phyloP scores from a whole-genome alignment of 768 basidiomycete species.

The Lactarius hatsudake region DNA sequence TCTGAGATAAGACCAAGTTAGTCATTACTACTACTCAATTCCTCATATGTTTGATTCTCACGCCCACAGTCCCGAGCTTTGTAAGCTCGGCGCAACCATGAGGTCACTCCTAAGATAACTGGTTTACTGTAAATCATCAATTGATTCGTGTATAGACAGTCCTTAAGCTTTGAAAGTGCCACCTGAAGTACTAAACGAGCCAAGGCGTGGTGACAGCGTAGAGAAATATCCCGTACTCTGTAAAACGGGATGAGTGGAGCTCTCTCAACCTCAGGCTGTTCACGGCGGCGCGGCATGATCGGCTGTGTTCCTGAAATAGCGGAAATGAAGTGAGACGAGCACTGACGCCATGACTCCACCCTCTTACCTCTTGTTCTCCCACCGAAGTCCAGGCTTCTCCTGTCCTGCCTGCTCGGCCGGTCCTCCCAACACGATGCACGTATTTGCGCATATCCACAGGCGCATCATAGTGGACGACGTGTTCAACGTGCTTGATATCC shows the following conservation, averaged over 20 bases:
- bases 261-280: slow-evolving; percentile 7
- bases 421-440: slow-evolving; percentile 94
- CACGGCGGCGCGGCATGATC: slow-evolving; percentile 12
- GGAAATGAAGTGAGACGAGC: not conserved
- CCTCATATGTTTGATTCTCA: too few species aligned
- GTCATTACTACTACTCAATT: too few species aligned
- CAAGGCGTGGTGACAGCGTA: not conserved
- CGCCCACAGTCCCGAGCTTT: too few species aligned
- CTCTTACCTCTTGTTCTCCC: slow-evolving; percentile 67
- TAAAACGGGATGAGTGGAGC: slow-evolving; percentile 17
- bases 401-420: slow-evolving; percentile 61
- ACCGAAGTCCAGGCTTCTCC: slow-evolving; percentile 62
- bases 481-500: slow-evolving; percentile 89
- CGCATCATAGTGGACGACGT: slow-evolving; percentile 93
- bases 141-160: slow-evolving; percentile 6
- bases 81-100: too few species aligned
- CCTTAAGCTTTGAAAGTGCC: slow-evolving; percentile 22
- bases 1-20: not conserved
- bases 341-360: not conserved
- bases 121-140: not conserved
- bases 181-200: slow-evolving; percentile 7
- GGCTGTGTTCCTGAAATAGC: slow-evolving; percentile 27
- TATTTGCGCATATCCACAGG: slow-evolving; percentile 99
- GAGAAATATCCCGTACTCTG: slow-evolving; percentile 13
- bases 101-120: not conserved